Base-by-base conservation (phyloP, 1,284 basidiomycete genomes). In the Cerioporus squamosus region DNA sequence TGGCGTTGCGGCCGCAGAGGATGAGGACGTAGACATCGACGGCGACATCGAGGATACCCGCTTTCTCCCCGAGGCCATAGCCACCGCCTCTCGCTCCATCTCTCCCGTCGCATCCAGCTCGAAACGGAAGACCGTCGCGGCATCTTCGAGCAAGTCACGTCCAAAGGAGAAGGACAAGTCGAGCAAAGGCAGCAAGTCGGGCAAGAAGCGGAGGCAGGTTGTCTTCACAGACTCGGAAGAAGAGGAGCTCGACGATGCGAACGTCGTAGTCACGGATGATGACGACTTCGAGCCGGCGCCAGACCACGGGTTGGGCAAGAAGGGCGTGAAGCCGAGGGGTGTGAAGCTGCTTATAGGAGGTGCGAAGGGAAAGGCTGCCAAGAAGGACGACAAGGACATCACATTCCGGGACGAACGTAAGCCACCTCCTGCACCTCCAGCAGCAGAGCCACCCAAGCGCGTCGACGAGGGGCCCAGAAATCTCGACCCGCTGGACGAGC, bases 351-450 rank as follows among this genome's bases (percentile, higher is more conserved):
- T 60, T 8, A 60, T 62, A 20, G 74, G 70, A 51, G 61, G 66
- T 14, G 55, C 52, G 2, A 62, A 59, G 48, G 46, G 52, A 4
- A 66, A 61, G 22, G 10, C 18, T 5, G 56, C 44, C 46, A 61
- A 58, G 59, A 60, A 61, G 47, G 68, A 69, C 55, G 71, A 75
- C 46, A 75, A 70, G 40, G 74, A 75, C 39, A 67, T 77, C 20
- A 40, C 66, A 42, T 72, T 77, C 51, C 76, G 73, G 54, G 78
- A 80, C 56, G 80, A 81, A 60, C 74, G 77, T 46, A 79, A 72
- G 64, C 58, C 68, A 10, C 58, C 59, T 18, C 2, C 53, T 40
- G 22, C 55, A 14, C 46, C 56, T 23, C 6, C 49, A 20, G n/a
- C 33, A 23, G 15, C 26, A 52, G 9, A n/a, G 44, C 12, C 26